Evolutionary conservation across 1,284 basidiomycete genomes (phyloP).

Genomic region (Rhodofomes roseus): DNA sequence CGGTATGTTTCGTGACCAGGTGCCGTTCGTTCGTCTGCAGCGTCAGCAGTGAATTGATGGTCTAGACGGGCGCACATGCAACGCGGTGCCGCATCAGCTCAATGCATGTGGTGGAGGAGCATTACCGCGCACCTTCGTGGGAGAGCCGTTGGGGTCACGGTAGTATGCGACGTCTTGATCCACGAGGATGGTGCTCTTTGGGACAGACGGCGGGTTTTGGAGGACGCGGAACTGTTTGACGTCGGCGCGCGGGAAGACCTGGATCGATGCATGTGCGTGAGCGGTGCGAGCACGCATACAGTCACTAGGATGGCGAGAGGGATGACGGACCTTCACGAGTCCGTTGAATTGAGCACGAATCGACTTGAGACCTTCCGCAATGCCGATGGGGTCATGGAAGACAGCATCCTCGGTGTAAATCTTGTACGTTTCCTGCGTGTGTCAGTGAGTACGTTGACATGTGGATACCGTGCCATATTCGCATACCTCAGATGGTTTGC

Average conservation of each 20-base stretch:
- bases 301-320: neutral
- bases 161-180: constrained; percentile 49
- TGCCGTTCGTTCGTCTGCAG: constrained; percentile 37
- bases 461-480: neutral
- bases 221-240: constrained; percentile 42
- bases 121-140: constrained; percentile 35
- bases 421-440: constrained; percentile 37
- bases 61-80: constrained; percentile 25
- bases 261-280: neutral
- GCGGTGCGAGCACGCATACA: neutral
- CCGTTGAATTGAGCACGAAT: constrained; percentile 47
- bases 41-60: constrained; percentile 44
- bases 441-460: neutral
- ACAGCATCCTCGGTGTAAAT: constrained; percentile 41
- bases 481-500: constrained; percentile 36
- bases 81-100: neutral
- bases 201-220: constrained; percentile 36
- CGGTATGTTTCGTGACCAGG: constrained; percentile 39
- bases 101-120: neutral
- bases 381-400: constrained; percentile 49
- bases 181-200: constrained; percentile 39
- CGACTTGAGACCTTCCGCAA: constrained; percentile 38
- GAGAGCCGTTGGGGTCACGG: constrained; percentile 34
- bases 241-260: constrained; percentile 44
- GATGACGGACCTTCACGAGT: constrained; percentile 37